These are phyloP conservation scores for Chlorokybus atmophyticus DNA, from an alignment of 139 green algal species.

Conservation along the genomic window DNA sequence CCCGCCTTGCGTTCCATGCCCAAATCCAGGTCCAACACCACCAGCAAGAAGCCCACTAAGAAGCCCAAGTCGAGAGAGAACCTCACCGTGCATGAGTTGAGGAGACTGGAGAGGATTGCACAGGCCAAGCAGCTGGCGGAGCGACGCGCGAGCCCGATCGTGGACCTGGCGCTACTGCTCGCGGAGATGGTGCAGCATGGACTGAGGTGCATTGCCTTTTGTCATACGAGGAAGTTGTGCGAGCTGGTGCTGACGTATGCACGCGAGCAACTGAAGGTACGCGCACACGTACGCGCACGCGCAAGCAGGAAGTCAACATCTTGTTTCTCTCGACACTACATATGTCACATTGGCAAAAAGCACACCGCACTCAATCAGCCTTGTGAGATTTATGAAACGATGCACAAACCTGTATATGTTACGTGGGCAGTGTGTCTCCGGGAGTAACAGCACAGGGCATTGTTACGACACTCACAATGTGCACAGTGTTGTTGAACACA, in stretches of 20 bases:
- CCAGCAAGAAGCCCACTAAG: not conserved
- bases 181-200: constrained; percentile 81
- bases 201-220: constrained; percentile 85
- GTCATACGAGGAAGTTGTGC: constrained; percentile 83
- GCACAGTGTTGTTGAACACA: too few relatives aligned
- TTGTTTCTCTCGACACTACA: too few relatives aligned
- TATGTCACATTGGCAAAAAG: not conserved
- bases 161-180: constrained; percentile 62
- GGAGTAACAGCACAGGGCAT: too few relatives aligned
- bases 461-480: too few relatives aligned
- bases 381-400: not conserved
- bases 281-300: too few relatives aligned
- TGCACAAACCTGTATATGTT: constrained; percentile 1
- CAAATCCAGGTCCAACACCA: not conserved
- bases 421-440: too few relatives aligned
- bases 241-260: constrained; percentile 86
- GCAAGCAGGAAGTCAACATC: too few relatives aligned
- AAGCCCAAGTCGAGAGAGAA: too few relatives aligned
- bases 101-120: too few relatives aligned
- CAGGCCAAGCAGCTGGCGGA: too few relatives aligned
- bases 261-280: too few relatives aligned
- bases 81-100: too few relatives aligned
- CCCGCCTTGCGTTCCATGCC: constrained; percentile 46
- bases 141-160: constrained; percentile 49
- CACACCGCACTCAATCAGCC: not conserved